Percentiles rank a stretch among this genome's conserved stretches.
phyloP scores from a whole-genome alignment of 805 yeast genomes.

The Grigorovia transvaalensis region DNA sequence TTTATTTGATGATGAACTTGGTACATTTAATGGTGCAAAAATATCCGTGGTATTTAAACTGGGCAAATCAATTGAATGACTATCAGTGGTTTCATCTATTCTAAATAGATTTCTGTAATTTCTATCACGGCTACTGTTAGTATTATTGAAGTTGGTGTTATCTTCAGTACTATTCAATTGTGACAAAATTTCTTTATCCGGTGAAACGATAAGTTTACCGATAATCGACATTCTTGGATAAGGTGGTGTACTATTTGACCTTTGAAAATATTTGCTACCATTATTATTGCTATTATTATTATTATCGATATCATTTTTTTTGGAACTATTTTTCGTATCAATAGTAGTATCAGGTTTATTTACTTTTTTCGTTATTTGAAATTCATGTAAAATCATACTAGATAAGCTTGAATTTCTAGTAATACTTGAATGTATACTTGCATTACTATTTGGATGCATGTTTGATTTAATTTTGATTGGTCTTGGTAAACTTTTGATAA shows the following conservation, averaged over 20 bases:
- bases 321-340: background rate
- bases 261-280: background rate
- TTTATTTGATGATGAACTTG: background rate
- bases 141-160: background rate
- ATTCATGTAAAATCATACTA: constrained; percentile 10
- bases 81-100: background rate
- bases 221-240: constrained; percentile 1
- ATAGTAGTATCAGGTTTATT: background rate
- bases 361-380: constrained; percentile 8
- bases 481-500: background rate
- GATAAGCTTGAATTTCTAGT: background rate
- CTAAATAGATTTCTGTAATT: background rate
- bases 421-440: background rate
- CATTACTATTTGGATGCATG: background rate
- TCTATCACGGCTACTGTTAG: background rate
- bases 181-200: too few species aligned
- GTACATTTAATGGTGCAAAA: background rate
- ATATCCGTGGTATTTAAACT: background rate
- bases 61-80: background rate
- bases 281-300: background rate
- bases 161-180: background rate
- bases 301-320: background rate
- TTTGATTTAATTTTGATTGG: background rate
- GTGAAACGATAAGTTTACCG: background rate
- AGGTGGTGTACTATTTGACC: background rate